These are phyloP conservation scores for Inga laurina DNA, from an alignment of 306 rosid genomes.

Conservation along the genomic window DNA sequence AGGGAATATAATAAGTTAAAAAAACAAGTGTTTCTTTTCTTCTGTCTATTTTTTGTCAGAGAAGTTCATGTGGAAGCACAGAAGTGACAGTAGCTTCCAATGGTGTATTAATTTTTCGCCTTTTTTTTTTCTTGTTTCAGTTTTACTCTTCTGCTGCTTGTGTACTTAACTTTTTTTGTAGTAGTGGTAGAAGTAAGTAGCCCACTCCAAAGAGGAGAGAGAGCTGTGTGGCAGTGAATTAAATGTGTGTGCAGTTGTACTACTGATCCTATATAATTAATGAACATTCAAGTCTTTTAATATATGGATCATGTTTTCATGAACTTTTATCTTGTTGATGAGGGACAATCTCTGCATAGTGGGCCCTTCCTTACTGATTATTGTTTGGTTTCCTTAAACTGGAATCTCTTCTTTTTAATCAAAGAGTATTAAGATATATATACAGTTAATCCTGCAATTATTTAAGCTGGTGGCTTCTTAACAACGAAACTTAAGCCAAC, in stretches of 20 bases:
- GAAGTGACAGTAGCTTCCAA: conserved; percentile 44
- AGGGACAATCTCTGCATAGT: conserved; percentile 28
- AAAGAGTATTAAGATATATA: background rate
- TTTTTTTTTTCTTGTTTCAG: conserved; percentile 19
- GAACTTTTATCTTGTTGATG: conserved; percentile 3
- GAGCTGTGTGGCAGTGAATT: conserved; percentile 50
- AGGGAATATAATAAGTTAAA: conserved; percentile 30
- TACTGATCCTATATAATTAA: conserved; percentile 26
- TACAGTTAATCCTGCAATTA: background rate
- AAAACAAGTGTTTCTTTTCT: conserved; percentile 41
- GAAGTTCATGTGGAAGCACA: conserved; percentile 50
- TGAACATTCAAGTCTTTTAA: conserved; percentile 11
- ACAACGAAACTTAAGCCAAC: background rate
- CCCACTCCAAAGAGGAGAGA: conserved; percentile 93
- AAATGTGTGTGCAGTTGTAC: conserved; percentile 30
- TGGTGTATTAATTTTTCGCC: conserved; percentile 29
- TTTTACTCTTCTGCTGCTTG: background rate
- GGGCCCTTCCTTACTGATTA: conserved; percentile 28
- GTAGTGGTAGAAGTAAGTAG: conserved; percentile 33
- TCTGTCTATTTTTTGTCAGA: conserved; percentile 23
- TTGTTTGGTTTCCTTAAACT: conserved; percentile 7
- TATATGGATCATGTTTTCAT: background rate
- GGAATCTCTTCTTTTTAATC: conserved; percentile 20
- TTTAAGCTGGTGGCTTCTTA: background rate
- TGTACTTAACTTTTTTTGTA: conserved; percentile 1